Evolutionary conservation across 257 asterid genomes (phyloP), one percentile per base, ranked within the genome.

Genomic region (Dorcoceras hygrometricum): DNA sequence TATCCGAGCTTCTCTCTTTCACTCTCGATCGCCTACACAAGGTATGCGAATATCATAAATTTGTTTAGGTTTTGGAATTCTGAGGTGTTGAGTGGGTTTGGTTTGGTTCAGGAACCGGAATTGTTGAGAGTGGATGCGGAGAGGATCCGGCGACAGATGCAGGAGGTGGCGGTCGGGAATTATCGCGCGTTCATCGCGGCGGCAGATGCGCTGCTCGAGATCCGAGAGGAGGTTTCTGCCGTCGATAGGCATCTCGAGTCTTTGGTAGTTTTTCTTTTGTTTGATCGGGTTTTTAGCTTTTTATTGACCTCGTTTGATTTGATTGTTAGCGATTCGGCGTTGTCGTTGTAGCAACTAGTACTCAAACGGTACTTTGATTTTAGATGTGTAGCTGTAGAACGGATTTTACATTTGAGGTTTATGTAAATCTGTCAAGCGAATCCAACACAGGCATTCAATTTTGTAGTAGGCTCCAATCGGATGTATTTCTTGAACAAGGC

Each of bases 111-210:
- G 97, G 98, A 92, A 67, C 98, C 97, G 78, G 97, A 93, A 75
- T 87, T 90, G 67, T 74, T 90, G 67, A 83, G 95, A 79, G 97
- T 93, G 48, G 98, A 90, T 83, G 94, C 91, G 27, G 97, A 93
- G 90, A 86, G 98, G 71, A 89, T 87, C 70, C 90, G 84, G 84
- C 80, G 97, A 78, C 98, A 93, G 89, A 93, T 93, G 98, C 97
- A 89, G 79, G 97, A 93, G 91, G 96, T 93, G 79, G 96, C 98
- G 28, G 97, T 90, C 75, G 95, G 89, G 54, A 90, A 90, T 75
- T 90, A 90, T 74, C 94, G 97, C 2, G 95, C 96, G 9, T 90
- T 93, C 73, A 84, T 93, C 70, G 87, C 91, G 16, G 92, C 97
- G 25, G 95, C 96, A 46, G 97, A 93, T 76, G 98, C 98, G 7